phyloP scores from a whole-genome alignment of 805 yeast genomes.

The Kregervanrija fluxuum region DNA sequence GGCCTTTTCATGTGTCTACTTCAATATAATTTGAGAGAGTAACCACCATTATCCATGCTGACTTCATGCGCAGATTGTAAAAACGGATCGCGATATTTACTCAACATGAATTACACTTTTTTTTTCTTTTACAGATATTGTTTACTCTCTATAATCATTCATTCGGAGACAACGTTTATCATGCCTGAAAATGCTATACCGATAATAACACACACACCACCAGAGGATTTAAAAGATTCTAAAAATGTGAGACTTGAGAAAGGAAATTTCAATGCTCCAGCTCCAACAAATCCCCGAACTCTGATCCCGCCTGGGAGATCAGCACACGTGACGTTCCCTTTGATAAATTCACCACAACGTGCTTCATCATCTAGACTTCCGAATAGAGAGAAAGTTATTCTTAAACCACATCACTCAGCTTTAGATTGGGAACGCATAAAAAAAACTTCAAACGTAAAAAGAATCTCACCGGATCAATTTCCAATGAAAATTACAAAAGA shows the following conservation, averaged over 20 bases:
- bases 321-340: conserved; percentile 9
- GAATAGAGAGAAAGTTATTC: conserved; percentile 46
- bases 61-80: no score
- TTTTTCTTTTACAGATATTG: no score
- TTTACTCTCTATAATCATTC: no score
- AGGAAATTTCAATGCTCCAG: background rate
- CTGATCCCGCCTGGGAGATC: background rate
- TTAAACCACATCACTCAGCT: conserved; percentile 79
- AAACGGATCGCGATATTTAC: no score
- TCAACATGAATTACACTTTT: no score
- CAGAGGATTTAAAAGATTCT: background rate
- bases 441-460: conserved; percentile 44
- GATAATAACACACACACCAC: no score
- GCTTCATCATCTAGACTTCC: conserved; percentile 7
- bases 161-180: no score
- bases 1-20: no score
- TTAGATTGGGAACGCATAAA: conserved; percentile 75
- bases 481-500: conserved; percentile 51
- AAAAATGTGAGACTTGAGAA: background rate
- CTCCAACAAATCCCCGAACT: background rate
- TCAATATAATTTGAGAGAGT: no score
- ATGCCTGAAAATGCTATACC: no score
- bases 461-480: conserved; percentile 37
- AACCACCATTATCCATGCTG: no score
- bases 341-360: conserved; percentile 15